Evolutionary conservation across 805 yeast species (phyloP), one percentile per base, ranked within the genome.

Genomic region (Metschnikowia koreensis): DNA sequence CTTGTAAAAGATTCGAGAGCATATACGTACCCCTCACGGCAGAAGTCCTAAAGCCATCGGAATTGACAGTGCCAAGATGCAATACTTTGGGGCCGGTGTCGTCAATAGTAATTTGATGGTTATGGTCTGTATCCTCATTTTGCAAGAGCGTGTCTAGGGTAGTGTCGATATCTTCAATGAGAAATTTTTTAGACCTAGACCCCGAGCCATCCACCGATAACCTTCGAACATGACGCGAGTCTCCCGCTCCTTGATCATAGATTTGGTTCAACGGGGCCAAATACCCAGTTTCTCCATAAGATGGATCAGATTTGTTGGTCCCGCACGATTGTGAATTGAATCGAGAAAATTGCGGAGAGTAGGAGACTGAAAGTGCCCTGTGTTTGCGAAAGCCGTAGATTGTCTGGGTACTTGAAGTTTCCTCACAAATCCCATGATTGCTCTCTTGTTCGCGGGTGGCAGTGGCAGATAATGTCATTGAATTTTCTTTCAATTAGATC

Each of bases 1-100:
- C 97, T 70, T 91, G 97, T 50, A 91, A 75, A 38, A 92, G 69
- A 67, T 92, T 92, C 0, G 94, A 85, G 45, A 91, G 71, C 92
- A 87, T 87, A 64, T 91, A 91, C 0, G 97, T 91, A 3, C 97
- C 97, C 53, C 96, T 73, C 50, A 91, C 78, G 54, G 85, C 88
- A 49, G 80, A 80, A 59, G 81, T 84, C 38, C 81, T 84, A 70
- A 70, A 89, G 1, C 97, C 97, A 61, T 84, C 82, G 3, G 96
- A 89, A 64, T 88, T 87, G 37, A 85, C 89, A 2, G 97, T 89
- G 8, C 94, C 94, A 12, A 89, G 73, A 59, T 81, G 80, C 53
- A 88, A 71, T n/a, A 85, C 89, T 64, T 88, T 88, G 3, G 96
- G 94, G 1, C 96, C 96, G 2, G 81, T 81, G 63, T 89, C 96